phyloP scores from a whole-genome alignment of 345 rosid species.

The Psidium friedrichsthalianum region DNA sequence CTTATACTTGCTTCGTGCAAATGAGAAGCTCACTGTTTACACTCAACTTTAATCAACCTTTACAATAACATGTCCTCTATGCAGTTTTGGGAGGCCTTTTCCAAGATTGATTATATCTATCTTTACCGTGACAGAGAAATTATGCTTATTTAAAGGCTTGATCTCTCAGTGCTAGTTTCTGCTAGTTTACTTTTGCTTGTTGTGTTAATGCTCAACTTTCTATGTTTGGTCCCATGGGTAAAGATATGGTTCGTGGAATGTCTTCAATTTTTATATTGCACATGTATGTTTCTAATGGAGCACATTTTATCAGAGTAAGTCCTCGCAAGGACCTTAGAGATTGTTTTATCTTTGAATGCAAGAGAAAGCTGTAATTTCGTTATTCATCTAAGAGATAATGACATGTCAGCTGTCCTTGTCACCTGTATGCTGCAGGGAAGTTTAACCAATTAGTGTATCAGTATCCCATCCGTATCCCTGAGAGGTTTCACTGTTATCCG shows the following conservation, averaged over 20 bases:
- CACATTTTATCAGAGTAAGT: background rate
- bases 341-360: background rate
- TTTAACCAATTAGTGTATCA: slow-evolving; percentile 84
- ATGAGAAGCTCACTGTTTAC: background rate
- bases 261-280: background rate
- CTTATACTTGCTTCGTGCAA: background rate
- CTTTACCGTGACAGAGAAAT: no score
- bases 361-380: background rate
- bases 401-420: slow-evolving; percentile 1
- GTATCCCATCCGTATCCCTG: slow-evolving; percentile 95
- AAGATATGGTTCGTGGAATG: background rate
- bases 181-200: no score
- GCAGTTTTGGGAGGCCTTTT: no score
- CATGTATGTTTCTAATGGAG: background rate
- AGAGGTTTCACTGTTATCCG: slow-evolving; percentile 95
- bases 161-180: no score
- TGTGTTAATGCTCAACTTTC: no score
- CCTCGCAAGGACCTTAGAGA: background rate
- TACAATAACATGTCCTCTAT: no score
- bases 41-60: background rate
- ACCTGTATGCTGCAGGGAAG: slow-evolving; percentile 43
- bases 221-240: no score
- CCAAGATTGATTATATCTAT: no score
- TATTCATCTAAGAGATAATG: background rate
- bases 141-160: no score